These are phyloP conservation scores for Fusarium beomiforme DNA, from an alignment of 2,329 filamentous ascomycete species.

Conservation along the genomic window DNA sequence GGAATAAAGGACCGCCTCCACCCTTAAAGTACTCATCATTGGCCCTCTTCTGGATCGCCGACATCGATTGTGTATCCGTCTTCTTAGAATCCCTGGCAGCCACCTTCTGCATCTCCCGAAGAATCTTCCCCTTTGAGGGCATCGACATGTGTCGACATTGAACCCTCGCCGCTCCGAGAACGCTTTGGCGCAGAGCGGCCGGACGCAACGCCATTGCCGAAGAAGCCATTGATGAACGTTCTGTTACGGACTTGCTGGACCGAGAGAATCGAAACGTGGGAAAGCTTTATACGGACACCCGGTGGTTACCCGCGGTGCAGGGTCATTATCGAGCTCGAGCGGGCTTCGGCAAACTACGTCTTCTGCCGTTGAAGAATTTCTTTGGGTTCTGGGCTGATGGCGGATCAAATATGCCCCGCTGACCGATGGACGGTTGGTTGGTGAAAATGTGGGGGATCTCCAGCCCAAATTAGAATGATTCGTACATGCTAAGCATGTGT, in stretches of 20 bases:
- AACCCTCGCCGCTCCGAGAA: slow-evolving; percentile 32
- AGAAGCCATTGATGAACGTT: slow-evolving; percentile 29
- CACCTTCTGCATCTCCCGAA: slow-evolving; percentile 44
- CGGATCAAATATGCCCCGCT: slow-evolving; percentile 37
- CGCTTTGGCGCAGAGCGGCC: slow-evolving; percentile 30
- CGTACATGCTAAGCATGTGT: slow-evolving; percentile 23
- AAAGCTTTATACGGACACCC: slow-evolving; percentile 11
- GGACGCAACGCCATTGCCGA: slow-evolving; percentile 36
- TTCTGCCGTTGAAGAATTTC: slow-evolving; percentile 38
- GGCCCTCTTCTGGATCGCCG: slow-evolving; percentile 45
- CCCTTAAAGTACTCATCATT: slow-evolving; percentile 48
- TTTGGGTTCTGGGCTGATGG: slow-evolving; percentile 34
- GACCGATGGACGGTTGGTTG: not conserved
- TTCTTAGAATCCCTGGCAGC: slow-evolving; percentile 35
- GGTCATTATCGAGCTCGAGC: slow-evolving; percentile 40
- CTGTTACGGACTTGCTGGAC: not conserved
- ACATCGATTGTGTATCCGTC: slow-evolving; percentile 45
- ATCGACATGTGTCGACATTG: slow-evolving; percentile 43
- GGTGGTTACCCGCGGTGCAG: slow-evolving; percentile 40
- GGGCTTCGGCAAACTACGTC: slow-evolving; percentile 3
- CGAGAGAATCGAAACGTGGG: not conserved
- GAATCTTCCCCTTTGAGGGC: slow-evolving; percentile 39
- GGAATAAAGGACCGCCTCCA: slow-evolving; percentile 49
- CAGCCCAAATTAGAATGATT: not conserved
- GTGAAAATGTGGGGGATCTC: slow-evolving; percentile 1